Evolutionary conservation across 768 basidiomycete genomes (phyloP).

Genomic region (Rubroboletus satanas): DNA sequence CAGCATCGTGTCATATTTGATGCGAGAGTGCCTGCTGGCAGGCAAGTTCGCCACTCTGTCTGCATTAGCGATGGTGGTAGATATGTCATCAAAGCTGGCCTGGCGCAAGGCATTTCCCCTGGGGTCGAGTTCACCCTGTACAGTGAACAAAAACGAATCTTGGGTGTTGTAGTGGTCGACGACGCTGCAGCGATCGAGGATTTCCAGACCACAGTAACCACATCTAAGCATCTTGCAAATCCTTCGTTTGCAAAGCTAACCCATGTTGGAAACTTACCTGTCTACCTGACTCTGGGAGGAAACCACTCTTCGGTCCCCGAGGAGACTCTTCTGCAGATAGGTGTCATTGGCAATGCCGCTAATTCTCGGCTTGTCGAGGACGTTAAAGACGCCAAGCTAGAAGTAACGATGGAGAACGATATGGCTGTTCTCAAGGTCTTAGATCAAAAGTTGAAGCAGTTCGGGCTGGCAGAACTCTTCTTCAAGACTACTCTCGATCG

Average conservation of each 20-base stretch:
- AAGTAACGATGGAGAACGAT: background rate
- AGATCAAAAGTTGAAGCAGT: background rate
- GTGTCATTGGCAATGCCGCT: background rate
- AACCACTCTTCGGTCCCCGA: background rate
- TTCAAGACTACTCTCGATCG: background rate
- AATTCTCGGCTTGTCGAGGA: background rate
- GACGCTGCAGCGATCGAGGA: conserved; percentile 6
- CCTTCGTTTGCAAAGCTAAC: conserved; percentile 1
- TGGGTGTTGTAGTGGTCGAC: conserved; percentile 3
- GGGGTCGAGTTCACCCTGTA: conserved; percentile 22
- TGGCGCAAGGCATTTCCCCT: conserved; percentile 24
- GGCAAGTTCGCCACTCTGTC: conserved; percentile 6
- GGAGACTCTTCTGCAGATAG: background rate
- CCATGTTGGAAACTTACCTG: conserved; percentile 1
- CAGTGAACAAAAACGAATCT: background rate
- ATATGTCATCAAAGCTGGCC: conserved; percentile 23
- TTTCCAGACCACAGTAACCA: conserved; percentile 8
- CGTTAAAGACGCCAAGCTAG: background rate
- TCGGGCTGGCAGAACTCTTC: conserved; percentile 1
- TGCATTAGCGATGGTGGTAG: background rate
- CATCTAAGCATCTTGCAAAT: background rate
- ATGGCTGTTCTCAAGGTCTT: background rate
- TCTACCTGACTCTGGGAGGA: background rate
- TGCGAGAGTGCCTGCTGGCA: conserved; percentile 9
- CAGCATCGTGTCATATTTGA: conserved; percentile 26